These are phyloP conservation scores for Leishmania aethiopica DNA, from an alignment of 208 protist genomes.

Conservation along the genomic window DNA sequence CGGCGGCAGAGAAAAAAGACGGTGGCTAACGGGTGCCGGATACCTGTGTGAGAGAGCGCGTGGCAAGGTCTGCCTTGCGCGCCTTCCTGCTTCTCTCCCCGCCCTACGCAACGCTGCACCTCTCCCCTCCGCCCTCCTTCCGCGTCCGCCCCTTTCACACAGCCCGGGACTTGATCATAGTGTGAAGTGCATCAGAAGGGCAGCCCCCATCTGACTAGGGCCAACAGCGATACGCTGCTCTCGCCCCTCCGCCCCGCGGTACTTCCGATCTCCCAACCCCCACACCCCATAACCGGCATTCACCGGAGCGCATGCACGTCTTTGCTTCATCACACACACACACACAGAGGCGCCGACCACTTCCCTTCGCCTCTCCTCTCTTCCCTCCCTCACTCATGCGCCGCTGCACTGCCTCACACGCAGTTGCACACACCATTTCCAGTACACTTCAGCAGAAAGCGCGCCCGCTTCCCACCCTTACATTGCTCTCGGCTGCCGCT, in stretches of 20 bases:
- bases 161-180: neutral
- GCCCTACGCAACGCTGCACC: neutral
- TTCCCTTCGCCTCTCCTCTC: neutral
- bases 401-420: neutral
- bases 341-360: neutral
- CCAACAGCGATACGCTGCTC: neutral
- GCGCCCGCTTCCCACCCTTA: neutral
- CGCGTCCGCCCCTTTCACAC: neutral
- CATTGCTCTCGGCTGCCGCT: no score
- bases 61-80: neutral
- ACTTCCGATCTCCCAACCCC: neutral
- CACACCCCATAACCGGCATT: neutral
- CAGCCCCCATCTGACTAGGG: neutral
- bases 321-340: neutral
- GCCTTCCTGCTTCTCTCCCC: neutral
- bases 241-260: neutral
- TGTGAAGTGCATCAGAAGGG: neutral
- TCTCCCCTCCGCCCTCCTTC: neutral
- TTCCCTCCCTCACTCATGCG: neutral
- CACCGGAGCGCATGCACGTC: neutral
- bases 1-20: neutral
- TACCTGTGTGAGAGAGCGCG: neutral
- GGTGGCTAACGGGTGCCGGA: neutral
- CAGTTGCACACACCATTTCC: neutral
- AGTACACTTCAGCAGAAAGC: neutral